Percentiles rank a stretch among this genome's conserved stretches.
These are phyloP conservation scores for Phaeomoniella chlamydospora DNA, from an alignment of 2,329 filamentous ascomycete genomes.

Conservation along the genomic window DNA sequence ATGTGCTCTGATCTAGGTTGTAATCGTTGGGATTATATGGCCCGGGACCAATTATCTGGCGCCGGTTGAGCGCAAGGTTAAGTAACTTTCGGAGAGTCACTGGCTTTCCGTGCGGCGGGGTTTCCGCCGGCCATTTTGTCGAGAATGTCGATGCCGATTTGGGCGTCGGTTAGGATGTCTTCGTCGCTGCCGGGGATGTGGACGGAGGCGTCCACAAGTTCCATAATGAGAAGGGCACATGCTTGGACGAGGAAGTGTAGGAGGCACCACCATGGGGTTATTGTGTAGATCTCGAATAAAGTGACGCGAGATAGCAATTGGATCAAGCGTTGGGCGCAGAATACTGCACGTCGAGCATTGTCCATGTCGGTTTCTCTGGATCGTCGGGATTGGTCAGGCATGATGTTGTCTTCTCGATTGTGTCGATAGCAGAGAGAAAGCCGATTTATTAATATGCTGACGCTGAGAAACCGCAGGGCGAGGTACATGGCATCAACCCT, in stretches of 20 bases:
- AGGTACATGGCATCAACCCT: constrained; percentile 7
- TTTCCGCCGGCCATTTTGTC: not conserved
- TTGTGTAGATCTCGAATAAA: constrained; percentile 14
- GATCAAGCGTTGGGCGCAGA: constrained; percentile 17
- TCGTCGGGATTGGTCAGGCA: constrained; percentile 14
- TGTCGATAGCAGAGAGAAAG: constrained; percentile 20
- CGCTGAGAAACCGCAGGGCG: constrained; percentile 17
- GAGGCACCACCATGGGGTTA: constrained; percentile 25
- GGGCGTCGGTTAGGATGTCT: not conserved
- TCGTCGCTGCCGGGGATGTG: not conserved
- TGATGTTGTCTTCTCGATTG: constrained; percentile 14
- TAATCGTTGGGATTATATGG: too few relatives aligned
- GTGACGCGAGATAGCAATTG: constrained; percentile 16
- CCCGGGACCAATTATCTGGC: too few relatives aligned
- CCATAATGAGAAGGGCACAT: constrained; percentile 19
- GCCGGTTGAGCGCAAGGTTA: too few relatives aligned
- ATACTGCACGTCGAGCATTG: constrained; percentile 17
- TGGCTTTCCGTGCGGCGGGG: not conserved
- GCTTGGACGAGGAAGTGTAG: constrained; percentile 25
- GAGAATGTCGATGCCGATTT: not conserved
- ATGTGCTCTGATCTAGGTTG: too few relatives aligned
- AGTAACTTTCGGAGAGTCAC: not conserved
- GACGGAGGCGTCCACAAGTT: constrained; percentile 10
- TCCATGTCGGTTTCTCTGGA: constrained; percentile 17
- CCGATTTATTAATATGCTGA: constrained; percentile 20